Percentiles rank a stretch among this genome's conserved stretches.
phyloP scores from a whole-genome alignment of 1,284 basidiomycete genomes.

The Gomphus bonarii region DNA sequence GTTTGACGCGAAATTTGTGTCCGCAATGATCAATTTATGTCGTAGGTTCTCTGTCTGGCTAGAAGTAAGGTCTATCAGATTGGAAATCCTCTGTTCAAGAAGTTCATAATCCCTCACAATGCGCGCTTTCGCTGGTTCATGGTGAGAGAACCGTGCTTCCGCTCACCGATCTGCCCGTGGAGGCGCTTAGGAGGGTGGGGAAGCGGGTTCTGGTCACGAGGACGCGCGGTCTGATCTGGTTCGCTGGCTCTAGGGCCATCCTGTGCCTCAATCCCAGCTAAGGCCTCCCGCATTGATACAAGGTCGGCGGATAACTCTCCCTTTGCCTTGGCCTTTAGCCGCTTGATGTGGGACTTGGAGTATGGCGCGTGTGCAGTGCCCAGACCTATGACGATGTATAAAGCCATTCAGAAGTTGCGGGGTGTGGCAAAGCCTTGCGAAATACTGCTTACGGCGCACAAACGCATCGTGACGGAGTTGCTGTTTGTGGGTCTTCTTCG shows the following conservation, averaged over 20 bases:
- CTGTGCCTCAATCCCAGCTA: slow-evolving; percentile 39
- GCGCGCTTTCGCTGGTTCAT: slow-evolving; percentile 57
- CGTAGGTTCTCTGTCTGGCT: slow-evolving; percentile 61
- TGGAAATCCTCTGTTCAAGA: slow-evolving; percentile 6
- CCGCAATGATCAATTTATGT: slow-evolving; percentile 60
- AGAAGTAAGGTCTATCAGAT: slow-evolving; percentile 13
- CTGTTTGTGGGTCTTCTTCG: slow-evolving; percentile 70
- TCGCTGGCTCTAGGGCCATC: slow-evolving; percentile 15
- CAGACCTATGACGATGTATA: slow-evolving; percentile 33
- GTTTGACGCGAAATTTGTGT: slow-evolving; percentile 53
- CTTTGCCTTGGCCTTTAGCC: slow-evolving; percentile 59
- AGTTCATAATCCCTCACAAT: slow-evolving; percentile 41
- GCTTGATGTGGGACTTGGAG: slow-evolving; percentile 65
- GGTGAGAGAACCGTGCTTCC: slow-evolving; percentile 49
- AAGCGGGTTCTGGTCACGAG: slow-evolving; percentile 12
- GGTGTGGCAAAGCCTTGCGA: slow-evolving; percentile 3
- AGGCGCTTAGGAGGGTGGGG: slow-evolving; percentile 19
- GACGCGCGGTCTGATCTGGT: slow-evolving; percentile 13
- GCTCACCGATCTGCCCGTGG: slow-evolving; percentile 55
- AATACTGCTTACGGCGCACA: slow-evolving; percentile 38
- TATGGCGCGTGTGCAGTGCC: slow-evolving; percentile 45
- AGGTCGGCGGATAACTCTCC: slow-evolving; percentile 60
- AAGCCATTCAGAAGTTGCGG: not conserved
- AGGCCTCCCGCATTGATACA: slow-evolving; percentile 44
- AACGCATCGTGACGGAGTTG: slow-evolving; percentile 58